Evolutionary conservation across 805 yeast genomes (phyloP).

Genomic region (Starmerella bombicola): DNA sequence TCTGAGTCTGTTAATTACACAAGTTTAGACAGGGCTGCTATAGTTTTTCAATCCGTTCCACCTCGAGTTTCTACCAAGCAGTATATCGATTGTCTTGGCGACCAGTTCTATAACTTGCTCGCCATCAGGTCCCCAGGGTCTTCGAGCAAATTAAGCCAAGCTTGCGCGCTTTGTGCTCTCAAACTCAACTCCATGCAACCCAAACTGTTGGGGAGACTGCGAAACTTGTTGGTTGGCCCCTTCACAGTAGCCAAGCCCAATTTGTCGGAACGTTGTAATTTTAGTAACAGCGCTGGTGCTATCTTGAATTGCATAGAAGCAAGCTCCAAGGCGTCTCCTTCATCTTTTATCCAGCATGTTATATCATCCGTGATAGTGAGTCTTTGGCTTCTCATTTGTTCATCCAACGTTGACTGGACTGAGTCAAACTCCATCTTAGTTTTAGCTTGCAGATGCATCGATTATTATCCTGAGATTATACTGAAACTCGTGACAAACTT

Average conservation of each 20-base stretch:
- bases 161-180: constrained; percentile 6
- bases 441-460: background rate
- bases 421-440: background rate
- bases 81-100: constrained; percentile 49
- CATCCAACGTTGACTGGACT: background rate
- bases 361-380: background rate
- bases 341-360: background rate
- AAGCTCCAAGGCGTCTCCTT: background rate
- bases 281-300: constrained; percentile 10
- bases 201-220: constrained; percentile 13
- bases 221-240: constrained; percentile 14
- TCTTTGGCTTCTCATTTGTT: constrained; percentile 7
- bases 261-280: too few relatives aligned
- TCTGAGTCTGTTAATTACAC: constrained; percentile 49
- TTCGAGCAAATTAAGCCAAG: constrained; percentile 2
- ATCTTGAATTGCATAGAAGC: constrained; percentile 6
- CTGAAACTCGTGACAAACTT: constrained; percentile 2
- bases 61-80: constrained; percentile 33
- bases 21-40: constrained; percentile 55
- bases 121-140: constrained; percentile 36
- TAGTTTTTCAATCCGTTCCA: constrained; percentile 54
- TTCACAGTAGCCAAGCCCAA: constrained; percentile 5
- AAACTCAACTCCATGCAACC: constrained; percentile 11
- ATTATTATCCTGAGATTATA: background rate
- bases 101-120: constrained; percentile 50